Percentiles rank a stretch among this genome's conserved stretches.
These are phyloP conservation scores for Aspergillus incahuasiensis DNA, from an alignment of 495 filamentous ascomycete species.

Conservation along the genomic window DNA sequence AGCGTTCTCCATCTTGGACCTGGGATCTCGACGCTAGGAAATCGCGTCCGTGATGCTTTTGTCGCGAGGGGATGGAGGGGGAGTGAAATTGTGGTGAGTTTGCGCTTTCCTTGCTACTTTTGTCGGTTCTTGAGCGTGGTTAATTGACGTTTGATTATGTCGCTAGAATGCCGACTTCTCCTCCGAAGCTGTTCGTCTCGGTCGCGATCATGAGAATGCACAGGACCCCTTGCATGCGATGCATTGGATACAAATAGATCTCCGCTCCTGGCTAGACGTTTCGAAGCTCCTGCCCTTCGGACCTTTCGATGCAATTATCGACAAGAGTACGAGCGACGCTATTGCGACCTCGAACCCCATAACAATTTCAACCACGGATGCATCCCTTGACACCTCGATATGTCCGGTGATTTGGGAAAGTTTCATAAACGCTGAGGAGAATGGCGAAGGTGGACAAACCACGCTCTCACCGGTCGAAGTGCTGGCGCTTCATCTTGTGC, in stretches of 20 bases:
- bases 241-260: slow-evolving; percentile 34
- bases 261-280: slow-evolving; percentile 35
- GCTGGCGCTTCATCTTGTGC: slow-evolving; percentile 33
- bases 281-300: slow-evolving; percentile 20
- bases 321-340: slow-evolving; percentile 44
- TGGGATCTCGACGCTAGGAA: slow-evolving; percentile 36
- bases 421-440: background rate
- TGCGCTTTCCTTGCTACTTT: background rate
- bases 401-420: slow-evolving; percentile 26
- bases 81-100: slow-evolving; percentile 37
- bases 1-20: slow-evolving; percentile 39
- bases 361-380: slow-evolving; percentile 6
- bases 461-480: slow-evolving; percentile 34
- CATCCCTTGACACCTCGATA: slow-evolving; percentile 12
- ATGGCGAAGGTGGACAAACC: background rate
- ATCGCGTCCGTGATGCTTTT: slow-evolving; percentile 31
- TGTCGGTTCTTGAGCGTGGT: no score
- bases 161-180: slow-evolving; percentile 43
- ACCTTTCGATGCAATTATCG: slow-evolving; percentile 37
- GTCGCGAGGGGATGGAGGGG: slow-evolving; percentile 25
- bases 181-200: slow-evolving; percentile 37
- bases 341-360: slow-evolving; percentile 30
- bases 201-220: slow-evolving; percentile 23
- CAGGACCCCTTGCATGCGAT: slow-evolving; percentile 24
- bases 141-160: background rate